phyloP scores from a whole-genome alignment of 345 rosid genomes.

The Salix purpurea region DNA sequence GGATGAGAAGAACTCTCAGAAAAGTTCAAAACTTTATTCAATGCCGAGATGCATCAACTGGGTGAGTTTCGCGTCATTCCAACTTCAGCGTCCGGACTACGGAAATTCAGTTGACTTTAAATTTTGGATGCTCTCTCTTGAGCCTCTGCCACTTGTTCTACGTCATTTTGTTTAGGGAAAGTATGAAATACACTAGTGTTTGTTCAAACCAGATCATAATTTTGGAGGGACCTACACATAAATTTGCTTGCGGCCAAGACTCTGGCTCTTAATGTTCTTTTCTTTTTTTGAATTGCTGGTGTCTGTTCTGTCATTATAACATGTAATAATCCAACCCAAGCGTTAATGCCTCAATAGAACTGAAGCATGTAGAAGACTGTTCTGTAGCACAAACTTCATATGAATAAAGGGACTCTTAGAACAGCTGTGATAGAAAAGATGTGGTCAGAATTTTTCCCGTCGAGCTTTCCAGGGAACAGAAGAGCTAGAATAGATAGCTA shows the following conservation, averaged over 20 bases:
- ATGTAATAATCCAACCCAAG: conserved; percentile 12
- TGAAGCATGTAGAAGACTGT: conserved; percentile 6
- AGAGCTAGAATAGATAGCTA: not conserved
- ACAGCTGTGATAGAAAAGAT: conserved; percentile 19
- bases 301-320: not conserved
- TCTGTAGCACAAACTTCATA: conserved; percentile 2
- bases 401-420: conserved; percentile 6
- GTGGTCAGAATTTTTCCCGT: conserved; percentile 18
- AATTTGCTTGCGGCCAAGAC: not conserved
- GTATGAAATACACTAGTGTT: not conserved
- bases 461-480: conserved; percentile 10
- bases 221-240: not conserved
- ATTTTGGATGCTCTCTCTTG: too few relatives aligned
- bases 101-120: too few relatives aligned
- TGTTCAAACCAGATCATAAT: not conserved
- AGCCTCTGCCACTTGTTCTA: too few relatives aligned
- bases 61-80: too few relatives aligned
- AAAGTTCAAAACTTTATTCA: too few relatives aligned
- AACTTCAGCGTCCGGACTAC: too few relatives aligned
- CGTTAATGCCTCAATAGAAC: conserved; percentile 21
- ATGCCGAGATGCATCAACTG: too few relatives aligned
- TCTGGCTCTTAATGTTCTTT: not conserved
- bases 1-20: too few relatives aligned
- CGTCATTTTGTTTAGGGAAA: not conserved
- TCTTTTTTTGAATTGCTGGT: not conserved